Percentiles rank a stretch among this genome's conserved stretches.
Conservation (phyloP, 495 filamentous ascomycete species). For the Penicillium canescens region DNA sequence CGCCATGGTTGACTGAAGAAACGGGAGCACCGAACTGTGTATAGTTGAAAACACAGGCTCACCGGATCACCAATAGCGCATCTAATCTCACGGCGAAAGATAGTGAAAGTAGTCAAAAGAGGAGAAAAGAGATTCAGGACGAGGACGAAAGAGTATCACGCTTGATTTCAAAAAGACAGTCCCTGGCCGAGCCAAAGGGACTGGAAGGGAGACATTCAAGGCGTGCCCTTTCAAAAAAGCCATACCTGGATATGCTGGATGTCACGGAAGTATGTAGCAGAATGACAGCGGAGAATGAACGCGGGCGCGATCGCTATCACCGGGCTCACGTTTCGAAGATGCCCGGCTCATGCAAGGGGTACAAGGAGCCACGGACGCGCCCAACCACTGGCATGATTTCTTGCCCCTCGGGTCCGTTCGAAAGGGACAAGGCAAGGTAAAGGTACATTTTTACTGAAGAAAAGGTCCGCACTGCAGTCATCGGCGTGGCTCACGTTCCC, state of each 20-base stretch:
- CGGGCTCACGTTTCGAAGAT: constrained; percentile 35
- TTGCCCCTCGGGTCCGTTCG: constrained; percentile 21
- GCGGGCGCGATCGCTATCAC: constrained; percentile 15
- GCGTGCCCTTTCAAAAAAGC: constrained; percentile 40
- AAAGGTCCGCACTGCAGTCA: constrained; percentile 8
- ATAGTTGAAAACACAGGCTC: constrained; percentile 16
- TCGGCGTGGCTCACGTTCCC: constrained; percentile 25
- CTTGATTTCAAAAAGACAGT: constrained; percentile 24
- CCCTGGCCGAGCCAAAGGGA: constrained; percentile 36
- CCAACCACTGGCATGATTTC: constrained; percentile 28
- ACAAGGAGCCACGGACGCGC: constrained; percentile 24
- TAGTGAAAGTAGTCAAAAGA: constrained; percentile 13
- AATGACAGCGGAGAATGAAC: constrained; percentile 31
- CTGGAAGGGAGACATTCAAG: constrained; percentile 37
- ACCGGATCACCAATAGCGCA: constrained; percentile 9
- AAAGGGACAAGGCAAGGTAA: constrained; percentile 22
- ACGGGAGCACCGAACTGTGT: constrained; percentile 13
- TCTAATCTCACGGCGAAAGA: constrained; percentile 4
- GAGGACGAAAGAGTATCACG: constrained; percentile 19
- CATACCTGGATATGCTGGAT: constrained; percentile 49
- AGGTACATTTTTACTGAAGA: constrained; percentile 17
- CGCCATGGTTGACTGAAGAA: constrained; percentile 29
- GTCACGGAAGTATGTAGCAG: constrained; percentile 44
- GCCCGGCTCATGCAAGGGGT: constrained; percentile 41
- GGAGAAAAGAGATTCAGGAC: constrained; percentile 17